phyloP scores from a whole-genome alignment of 371 early-diverging fungal genomes.

The Phascolomyces articulosus region DNA sequence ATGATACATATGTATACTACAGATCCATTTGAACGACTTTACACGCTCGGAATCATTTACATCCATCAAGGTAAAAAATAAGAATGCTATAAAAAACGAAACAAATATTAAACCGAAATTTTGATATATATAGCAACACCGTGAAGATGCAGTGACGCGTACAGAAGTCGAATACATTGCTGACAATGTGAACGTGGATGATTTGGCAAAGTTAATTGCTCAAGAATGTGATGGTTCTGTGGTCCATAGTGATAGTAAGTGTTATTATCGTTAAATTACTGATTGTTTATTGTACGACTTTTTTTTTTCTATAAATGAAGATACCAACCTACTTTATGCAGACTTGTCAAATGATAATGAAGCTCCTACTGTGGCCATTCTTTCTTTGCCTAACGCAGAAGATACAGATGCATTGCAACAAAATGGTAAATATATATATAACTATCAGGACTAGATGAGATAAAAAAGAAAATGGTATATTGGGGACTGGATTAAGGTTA shows the following conservation, averaged over 20 bases:
- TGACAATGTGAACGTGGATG: conserved; percentile 34
- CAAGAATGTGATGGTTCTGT: conserved; percentile 30
- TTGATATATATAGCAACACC: conserved; percentile 24
- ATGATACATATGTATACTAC: neutral
- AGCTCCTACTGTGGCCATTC: conserved; percentile 10
- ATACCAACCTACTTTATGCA: neutral
- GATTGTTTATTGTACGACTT: no score
- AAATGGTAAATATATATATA: conserved; percentile 49
- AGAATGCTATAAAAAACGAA: neutral
- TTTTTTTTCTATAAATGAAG: neutral
- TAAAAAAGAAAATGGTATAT: neutral
- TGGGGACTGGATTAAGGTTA: neutral
- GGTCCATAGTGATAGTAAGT: neutral
- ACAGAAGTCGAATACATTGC: conserved; percentile 42
- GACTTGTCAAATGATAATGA: conserved; percentile 8
- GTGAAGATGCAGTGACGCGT: conserved; percentile 28
- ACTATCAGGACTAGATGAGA: neutral
- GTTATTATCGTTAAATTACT: neutral
- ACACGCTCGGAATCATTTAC: conserved; percentile 32
- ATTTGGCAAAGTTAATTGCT: conserved; percentile 33
- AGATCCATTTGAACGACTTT: conserved; percentile 47
- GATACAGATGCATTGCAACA: conserved; percentile 20
- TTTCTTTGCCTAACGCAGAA: conserved; percentile 33
- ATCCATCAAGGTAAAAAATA: conserved; percentile 35
- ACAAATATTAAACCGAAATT: neutral